Conservation (phyloP, 2,329 filamentous ascomycete species). For the Pestalotiopsis fici region DNA sequence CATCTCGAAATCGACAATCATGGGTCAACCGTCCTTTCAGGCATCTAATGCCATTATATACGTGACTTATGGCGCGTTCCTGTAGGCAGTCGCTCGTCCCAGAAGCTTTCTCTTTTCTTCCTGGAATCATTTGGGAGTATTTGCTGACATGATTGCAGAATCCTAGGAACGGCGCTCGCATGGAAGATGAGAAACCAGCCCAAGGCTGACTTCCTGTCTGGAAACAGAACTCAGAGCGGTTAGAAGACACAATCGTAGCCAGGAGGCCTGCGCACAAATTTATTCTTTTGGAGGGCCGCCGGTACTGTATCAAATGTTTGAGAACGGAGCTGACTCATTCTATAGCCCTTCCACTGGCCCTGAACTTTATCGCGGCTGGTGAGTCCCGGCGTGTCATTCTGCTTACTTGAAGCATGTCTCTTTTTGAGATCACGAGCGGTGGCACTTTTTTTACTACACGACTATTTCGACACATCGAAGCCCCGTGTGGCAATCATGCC, state of each 20-base stretch:
- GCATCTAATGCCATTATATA: slow-evolving; percentile 86
- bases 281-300: not conserved
- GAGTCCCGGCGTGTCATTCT: slow-evolving; percentile 57
- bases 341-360: slow-evolving; percentile 74
- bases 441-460: slow-evolving; percentile 42
- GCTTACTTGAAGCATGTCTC: slow-evolving; percentile 26
- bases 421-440: slow-evolving; percentile 61
- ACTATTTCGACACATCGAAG: not conserved
- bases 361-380: slow-evolving; percentile 92
- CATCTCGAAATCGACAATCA: slow-evolving; percentile 31
- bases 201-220: slow-evolving; percentile 71
- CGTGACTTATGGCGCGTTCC: slow-evolving; percentile 73
- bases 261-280: not conserved
- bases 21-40: slow-evolving; percentile 74
- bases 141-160: slow-evolving; percentile 38
- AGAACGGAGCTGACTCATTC: slow-evolving; percentile 29
- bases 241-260: slow-evolving; percentile 37
- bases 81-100: slow-evolving; percentile 53
- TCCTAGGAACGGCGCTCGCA: slow-evolving; percentile 62
- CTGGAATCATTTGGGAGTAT: not conserved
- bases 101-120: not conserved
- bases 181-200: slow-evolving; percentile 63
- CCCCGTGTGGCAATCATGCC: not conserved
- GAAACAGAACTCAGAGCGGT: slow-evolving; percentile 85
- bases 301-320: not conserved